Evolutionary conservation across 305 asterid species (phyloP).

Genomic region (Salvia sclarea): DNA sequence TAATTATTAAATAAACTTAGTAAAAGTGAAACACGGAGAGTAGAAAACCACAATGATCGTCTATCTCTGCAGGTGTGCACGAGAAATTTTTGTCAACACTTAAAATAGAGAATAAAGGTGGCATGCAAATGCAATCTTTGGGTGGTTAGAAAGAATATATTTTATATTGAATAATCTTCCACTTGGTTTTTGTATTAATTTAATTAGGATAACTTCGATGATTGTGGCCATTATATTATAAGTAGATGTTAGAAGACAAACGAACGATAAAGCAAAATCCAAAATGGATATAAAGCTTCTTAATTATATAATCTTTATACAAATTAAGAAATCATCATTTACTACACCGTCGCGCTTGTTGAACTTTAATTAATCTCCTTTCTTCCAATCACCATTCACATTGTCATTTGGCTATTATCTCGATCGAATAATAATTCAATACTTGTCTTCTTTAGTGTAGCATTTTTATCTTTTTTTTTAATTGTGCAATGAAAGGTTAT

Average conservation of each 20-base stretch:
- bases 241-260: too few relatives aligned
- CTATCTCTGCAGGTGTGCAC: neutral
- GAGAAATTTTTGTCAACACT: neutral
- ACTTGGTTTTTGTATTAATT: neutral
- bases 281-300: constrained; percentile 6
- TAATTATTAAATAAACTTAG: too few relatives aligned
- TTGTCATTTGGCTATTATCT: neutral
- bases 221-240: constrained; percentile 2
- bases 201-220: neutral
- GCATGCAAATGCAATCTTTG: neutral
- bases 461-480: too few relatives aligned
- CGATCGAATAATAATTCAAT: neutral
- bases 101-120: neutral
- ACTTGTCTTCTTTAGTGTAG: neutral
- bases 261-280: constrained; percentile 4
- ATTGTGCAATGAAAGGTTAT: too few relatives aligned
- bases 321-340: neutral
- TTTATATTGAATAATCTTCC: neutral
- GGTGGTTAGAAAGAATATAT: neutral
- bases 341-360: neutral
- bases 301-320: neutral
- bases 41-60: neutral
- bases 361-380: neutral
- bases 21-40: too few relatives aligned
- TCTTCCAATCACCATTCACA: neutral